A percentile compares a stretch with the other conserved stretches of the same genome.
phyloP scores from a whole-genome alignment of 768 basidiomycete species.

The Psilocybe cubensis region DNA sequence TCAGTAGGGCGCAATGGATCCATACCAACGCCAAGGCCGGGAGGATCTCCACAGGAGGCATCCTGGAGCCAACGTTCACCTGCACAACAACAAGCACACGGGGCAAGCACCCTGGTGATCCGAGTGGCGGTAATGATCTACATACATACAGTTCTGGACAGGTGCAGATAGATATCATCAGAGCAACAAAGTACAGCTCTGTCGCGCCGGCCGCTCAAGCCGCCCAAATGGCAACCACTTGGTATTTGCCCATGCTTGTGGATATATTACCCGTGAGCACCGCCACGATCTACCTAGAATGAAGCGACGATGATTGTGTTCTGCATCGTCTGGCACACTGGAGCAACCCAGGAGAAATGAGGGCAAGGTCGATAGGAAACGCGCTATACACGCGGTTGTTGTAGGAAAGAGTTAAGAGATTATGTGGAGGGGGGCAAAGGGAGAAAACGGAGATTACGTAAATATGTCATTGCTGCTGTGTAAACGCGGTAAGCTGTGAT shows the following conservation, averaged over 20 bases:
- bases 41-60: background rate
- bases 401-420: background rate
- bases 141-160: background rate
- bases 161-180: background rate
- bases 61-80: background rate
- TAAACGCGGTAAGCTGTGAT: background rate
- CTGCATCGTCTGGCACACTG: too few relatives aligned
- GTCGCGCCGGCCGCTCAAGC: conserved; percentile 4
- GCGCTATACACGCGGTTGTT: too few relatives aligned
- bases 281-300: background rate
- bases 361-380: too few relatives aligned
- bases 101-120: background rate
- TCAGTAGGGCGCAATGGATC: background rate
- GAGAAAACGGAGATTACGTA: background rate
- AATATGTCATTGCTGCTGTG: background rate
- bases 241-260: background rate
- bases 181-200: background rate
- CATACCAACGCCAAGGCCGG: background rate
- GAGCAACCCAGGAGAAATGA: too few relatives aligned
- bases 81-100: too few relatives aligned
- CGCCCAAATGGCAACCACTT: too few relatives aligned
- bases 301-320: too few relatives aligned
- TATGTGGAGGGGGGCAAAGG: background rate
- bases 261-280: background rate
- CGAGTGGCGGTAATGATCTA: background rate